Base-by-base conservation (phyloP, 495 filamentous ascomycete genomes). In the Acidiella bohemica region DNA sequence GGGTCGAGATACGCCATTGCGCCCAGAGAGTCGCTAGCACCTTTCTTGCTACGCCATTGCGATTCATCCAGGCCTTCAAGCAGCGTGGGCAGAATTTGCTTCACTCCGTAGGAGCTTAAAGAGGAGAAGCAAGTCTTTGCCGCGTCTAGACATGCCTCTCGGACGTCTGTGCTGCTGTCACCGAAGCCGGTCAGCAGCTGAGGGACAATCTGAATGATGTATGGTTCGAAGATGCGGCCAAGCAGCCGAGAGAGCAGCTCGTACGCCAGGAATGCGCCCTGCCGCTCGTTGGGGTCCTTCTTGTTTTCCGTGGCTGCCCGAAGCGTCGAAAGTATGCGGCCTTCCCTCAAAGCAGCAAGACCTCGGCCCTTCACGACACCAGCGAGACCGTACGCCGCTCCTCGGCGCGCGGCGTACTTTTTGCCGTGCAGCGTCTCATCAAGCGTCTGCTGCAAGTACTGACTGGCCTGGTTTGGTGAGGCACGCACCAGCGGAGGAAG, bases 1-100 rank as follows among this genome's bases (percentile, higher is more conserved):
- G 90, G 90, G 53, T 94, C 87, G 13, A 97, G 71, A 56, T 97
- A 96, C 8, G 90, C 92, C 88, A 96, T 96, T 40, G 88, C 88
- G 54, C 90, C 90, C 14, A 97, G 72, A 8, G 92, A 72, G 53
- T 97, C 90, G 51, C 90, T 96, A 38, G 90, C 90, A 48, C 90
- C 90, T 62, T 93, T 95, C 58, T 97, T 95, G 63, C 84, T 94
- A 51, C 90, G 77, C 90, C 90, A 97, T 57, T 95, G 90, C 22
- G 80, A 73, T 35, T 97, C 92, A 41, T 94, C 85, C 10, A 97
- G 74, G 32, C 90, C 92, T 47, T 94, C 81, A 16, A 97, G 72
- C 4, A 97, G 71, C 14, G 80, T 93, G 2, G 90, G 90, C 28
- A 97, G 63, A 53, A 97, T 84, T 40, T 86, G 67, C 63, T 95